phyloP scores from a whole-genome alignment of 1,284 basidiomycete genomes.

The Hortiboletus rubellus region DNA sequence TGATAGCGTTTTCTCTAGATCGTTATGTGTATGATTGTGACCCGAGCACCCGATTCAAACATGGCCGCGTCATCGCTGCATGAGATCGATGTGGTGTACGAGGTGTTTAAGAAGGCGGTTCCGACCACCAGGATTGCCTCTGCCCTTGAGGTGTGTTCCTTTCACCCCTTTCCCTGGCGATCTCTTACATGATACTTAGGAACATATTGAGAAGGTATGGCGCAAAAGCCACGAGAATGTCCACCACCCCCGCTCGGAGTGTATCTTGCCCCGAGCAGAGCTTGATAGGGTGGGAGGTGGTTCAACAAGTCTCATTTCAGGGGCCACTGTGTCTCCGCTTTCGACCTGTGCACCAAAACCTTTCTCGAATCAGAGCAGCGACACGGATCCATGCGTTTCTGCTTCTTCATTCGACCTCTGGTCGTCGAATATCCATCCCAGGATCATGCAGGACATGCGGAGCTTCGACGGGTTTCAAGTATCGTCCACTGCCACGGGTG shows the following conservation, averaged over 20 bases:
- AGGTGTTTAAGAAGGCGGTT: conserved; percentile 54
- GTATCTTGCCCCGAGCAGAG: conserved; percentile 43
- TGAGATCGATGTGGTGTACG: conserved; percentile 54
- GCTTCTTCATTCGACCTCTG: conserved; percentile 7
- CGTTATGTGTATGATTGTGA: conserved; percentile 65
- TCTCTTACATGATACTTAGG: conserved; percentile 34
- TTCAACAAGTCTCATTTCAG: conserved; percentile 51
- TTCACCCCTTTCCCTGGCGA: neutral
- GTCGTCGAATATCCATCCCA: conserved; percentile 38
- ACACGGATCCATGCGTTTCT: neutral
- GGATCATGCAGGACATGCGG: conserved; percentile 46
- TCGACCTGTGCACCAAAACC: neutral
- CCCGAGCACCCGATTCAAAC: conserved; percentile 55
- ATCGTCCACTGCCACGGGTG: conserved; percentile 9
- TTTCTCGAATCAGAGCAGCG: neutral
- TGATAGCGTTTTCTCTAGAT: conserved; percentile 44
- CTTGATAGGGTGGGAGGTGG: conserved; percentile 62
- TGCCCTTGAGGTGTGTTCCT: conserved; percentile 48
- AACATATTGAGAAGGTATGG: conserved; percentile 49
- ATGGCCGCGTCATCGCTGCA: conserved; percentile 54
- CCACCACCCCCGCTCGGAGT: conserved; percentile 35
- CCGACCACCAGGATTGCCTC: conserved; percentile 48
- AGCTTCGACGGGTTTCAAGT: conserved; percentile 41
- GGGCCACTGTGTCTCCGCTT: conserved; percentile 11
- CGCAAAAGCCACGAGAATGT: conserved; percentile 53